Base-by-base conservation (phyloP, 2,329 filamentous ascomycete species). In the Colletotrichum cordylinicola region DNA sequence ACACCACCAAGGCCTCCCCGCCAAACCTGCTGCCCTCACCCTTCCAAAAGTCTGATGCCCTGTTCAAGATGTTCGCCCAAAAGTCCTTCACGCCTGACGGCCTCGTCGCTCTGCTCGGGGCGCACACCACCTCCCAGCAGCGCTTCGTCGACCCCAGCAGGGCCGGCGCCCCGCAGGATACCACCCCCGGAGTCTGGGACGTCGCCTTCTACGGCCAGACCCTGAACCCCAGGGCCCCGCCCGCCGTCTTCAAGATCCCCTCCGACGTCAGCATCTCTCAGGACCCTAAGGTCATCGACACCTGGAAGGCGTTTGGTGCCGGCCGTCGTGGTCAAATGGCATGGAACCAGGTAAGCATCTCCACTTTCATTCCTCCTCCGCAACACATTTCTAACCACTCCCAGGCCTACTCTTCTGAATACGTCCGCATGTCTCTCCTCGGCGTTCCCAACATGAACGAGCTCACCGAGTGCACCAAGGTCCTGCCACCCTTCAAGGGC, bases 381-480 rank as follows among this genome's bases (percentile, higher is more conserved):
- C n/a, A n/a, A n/a, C n/a, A n/a, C n/a, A 70, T 31, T 15, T 37
- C 65, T 74, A 27, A 70, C 24, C 35, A 18, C n/a, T 7, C 3
- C 58, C 31, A 88, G 85, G 89, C 88, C 60, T 91, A 90, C 70
- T 85, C 89, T 3, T 84, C 85, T 43, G 89, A 88, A 15, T 91
- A 91, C 78, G 85, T 90, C 60, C 88, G 89, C 27, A 83, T 92
- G 48, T 89, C 87, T 37, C 82, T 91, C 4, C 86, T 92, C 13
- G 90, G 90, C 4, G 89, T 91, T 16, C 86, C 89, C 79, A 90
- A 91, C 79, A 88, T 91, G 81, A 91, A 91, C 80, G 81, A 84
- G 27, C 82, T 91, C 58, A 88, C 86, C 18, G 90, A 91, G 77
- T 91, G 90, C 85, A 90, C 88, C 12, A 86, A 87, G 78, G 88